phyloP scores from a whole-genome alignment of 2,329 filamentous ascomycete species.

The Thelonectria blattea region DNA sequence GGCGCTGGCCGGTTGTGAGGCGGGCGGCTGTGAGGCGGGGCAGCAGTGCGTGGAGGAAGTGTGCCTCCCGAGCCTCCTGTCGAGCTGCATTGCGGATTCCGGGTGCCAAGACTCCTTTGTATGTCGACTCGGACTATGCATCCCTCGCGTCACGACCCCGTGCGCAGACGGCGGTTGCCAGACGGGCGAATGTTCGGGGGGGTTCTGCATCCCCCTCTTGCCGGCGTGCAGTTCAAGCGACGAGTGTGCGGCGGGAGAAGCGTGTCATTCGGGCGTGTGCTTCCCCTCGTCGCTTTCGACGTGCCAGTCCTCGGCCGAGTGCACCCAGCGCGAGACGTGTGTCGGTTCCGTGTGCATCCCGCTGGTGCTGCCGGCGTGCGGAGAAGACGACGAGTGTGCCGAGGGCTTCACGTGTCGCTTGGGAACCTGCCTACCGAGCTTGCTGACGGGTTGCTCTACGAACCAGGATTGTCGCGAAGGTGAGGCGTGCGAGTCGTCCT shows the following conservation, averaged over 20 bases:
- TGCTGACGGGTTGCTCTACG: slow-evolving; percentile 6
- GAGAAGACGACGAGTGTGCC: neutral
- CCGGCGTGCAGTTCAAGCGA: neutral
- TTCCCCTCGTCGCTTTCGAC: slow-evolving; percentile 1
- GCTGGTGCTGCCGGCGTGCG: slow-evolving; percentile 11
- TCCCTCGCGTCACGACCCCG: slow-evolving; percentile 2
- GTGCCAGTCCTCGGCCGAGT: neutral
- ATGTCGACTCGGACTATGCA: slow-evolving; percentile 13
- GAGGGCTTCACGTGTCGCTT: slow-evolving; percentile 13
- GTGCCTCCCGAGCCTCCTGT: slow-evolving; percentile 2
- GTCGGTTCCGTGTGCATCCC: slow-evolving; percentile 11
- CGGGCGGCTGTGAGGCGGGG: neutral
- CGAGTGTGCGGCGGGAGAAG: slow-evolving; percentile 1
- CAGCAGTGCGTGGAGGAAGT: neutral
- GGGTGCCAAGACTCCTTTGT: slow-evolving; percentile 1
- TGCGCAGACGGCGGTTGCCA: slow-evolving; percentile 10
- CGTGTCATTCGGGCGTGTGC: slow-evolving; percentile 9
- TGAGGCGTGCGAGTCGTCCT: slow-evolving; percentile 8
- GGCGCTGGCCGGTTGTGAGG: neutral
- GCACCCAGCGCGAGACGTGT: slow-evolving; percentile 3
- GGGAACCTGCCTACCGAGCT: slow-evolving; percentile 12
- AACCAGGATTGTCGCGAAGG: slow-evolving; percentile 6
- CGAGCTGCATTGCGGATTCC: slow-evolving; percentile 4
- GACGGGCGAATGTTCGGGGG: slow-evolving; percentile 10
- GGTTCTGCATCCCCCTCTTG: slow-evolving; percentile 14